Evolutionary conservation across 805 yeast genomes (phyloP), one percentile per base, ranked within the genome.

Genomic region (Cyberlindnera nakhonratchasimensis): DNA sequence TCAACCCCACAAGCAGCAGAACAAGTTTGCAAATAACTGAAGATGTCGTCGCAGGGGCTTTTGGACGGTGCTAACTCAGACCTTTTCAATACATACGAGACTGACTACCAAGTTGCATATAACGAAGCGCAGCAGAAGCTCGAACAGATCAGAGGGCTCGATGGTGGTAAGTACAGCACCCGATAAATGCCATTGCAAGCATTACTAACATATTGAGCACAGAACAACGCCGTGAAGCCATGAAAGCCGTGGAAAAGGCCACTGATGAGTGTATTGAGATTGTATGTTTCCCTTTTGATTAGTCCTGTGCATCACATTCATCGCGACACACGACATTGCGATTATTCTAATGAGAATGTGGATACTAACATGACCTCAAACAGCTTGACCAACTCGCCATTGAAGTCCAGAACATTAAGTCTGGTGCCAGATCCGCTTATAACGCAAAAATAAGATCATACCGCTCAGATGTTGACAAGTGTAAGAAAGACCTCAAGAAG

Each of bases 381-480:
- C 42, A 65, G 70, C 63, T 88, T 33, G 96, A 90, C 51, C 95
- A 91, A 52, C 82, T 93, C 82, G 80, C 80, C 21, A 71, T 91
- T 31, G 98, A 91, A 60, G 83, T 90, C 2, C 89, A 83, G 58
- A 82, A 82, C 55, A 72, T 88, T 25, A 87, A 96, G n/a, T 81
- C 91, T 7, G 46, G 77, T 65, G 47, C 77, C 47, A 70, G 96
- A 48, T 77, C 93, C 0, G 63, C 76, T 6, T 83, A 75, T 58
- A 89, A 90, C 59, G 69, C 90, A 23, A 83, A 83, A 53, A 67
- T 89, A 29, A 79, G 98, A 50, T 81, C 80, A 28, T 86, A 81
- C 63, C 79, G 76, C 47, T 54, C 71, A 40, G 81, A 80, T 54
- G 64, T 74, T 72, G 86, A 79, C 34, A 71, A 74, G 16, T 62